Evolutionary conservation across 768 basidiomycete genomes (phyloP).

Genomic region (Leccinum truebloodii): DNA sequence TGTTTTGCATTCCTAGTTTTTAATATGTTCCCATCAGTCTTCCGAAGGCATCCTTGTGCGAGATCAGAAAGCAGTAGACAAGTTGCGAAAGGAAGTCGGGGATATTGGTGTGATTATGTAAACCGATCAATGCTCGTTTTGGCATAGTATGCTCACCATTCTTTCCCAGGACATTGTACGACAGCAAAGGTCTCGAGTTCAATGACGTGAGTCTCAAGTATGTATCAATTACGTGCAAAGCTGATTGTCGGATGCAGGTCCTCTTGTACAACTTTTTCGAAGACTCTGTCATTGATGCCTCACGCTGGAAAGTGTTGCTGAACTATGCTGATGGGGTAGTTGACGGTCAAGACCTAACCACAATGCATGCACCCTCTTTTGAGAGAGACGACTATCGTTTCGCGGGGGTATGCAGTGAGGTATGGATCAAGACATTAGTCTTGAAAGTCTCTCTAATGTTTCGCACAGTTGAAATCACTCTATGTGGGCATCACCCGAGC

Average conservation of each 20-base stretch:
- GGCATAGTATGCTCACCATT: background rate
- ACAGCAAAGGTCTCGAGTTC: conserved; percentile 34
- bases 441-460: conserved; percentile 1
- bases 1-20: background rate
- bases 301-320: conserved; percentile 63
- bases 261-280: conserved; percentile 75
- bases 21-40: background rate
- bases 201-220: conserved; percentile 15
- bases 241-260: conserved; percentile 44
- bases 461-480: conserved; percentile 56
- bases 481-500: conserved; percentile 76
- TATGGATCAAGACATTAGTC: conserved; percentile 22
- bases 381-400: conserved; percentile 46
- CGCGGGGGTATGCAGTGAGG: conserved; percentile 61
- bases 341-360: conserved; percentile 12
- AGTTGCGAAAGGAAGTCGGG: conserved; percentile 52
- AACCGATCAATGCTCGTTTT: conserved; percentile 13
- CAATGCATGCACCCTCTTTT: conserved; percentile 44
- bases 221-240: background rate
- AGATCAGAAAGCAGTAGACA: conserved; percentile 50
- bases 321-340: conserved; percentile 37
- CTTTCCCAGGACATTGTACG: conserved; percentile 30
- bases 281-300: conserved; percentile 51
- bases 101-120: conserved; percentile 61
- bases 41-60: conserved; percentile 67